Percentiles rank a stretch among this genome's conserved stretches.
phyloP scores from a whole-genome alignment of 306 rosid genomes.

The Mimosa bimucronata region DNA sequence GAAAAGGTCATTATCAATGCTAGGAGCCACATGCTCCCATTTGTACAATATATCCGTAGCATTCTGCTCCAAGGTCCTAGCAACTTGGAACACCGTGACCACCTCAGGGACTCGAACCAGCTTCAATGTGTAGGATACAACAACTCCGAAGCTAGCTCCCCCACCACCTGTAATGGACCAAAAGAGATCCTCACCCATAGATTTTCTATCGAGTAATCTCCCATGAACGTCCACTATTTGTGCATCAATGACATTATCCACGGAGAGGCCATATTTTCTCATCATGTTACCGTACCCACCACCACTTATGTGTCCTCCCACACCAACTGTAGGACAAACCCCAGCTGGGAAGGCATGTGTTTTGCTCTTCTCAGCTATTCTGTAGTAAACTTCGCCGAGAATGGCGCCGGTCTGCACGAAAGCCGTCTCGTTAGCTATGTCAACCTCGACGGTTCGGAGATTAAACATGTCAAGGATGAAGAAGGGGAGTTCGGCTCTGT shows the following conservation, averaged over 20 bases:
- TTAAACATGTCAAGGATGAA: conserved; percentile 64
- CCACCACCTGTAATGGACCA: conserved; percentile 67
- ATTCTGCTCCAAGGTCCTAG: conserved; percentile 47
- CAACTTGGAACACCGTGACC: conserved; percentile 55
- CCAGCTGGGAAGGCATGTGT: conserved; percentile 60
- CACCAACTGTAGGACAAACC: conserved; percentile 58
- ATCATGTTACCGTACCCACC: conserved; percentile 63
- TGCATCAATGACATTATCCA: conserved; percentile 57
- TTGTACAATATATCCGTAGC: conserved; percentile 45
- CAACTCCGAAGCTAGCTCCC: conserved; percentile 58
- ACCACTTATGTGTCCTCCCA: conserved; percentile 63
- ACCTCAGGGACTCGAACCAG: conserved; percentile 53
- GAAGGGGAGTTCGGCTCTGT: conserved; percentile 49
- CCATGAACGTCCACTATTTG: conserved; percentile 51
- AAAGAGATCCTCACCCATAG: conserved; percentile 65
- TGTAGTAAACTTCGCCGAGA: conserved; percentile 59
- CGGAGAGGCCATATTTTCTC: conserved; percentile 59
- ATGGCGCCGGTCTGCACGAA: conserved; percentile 61
- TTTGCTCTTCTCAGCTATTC: conserved; percentile 48
- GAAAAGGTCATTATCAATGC: conserved; percentile 49
- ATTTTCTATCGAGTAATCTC: conserved; percentile 45
- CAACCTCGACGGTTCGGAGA: conserved; percentile 47
- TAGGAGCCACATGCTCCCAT: conserved; percentile 59
- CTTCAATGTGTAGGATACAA: conserved; percentile 49
- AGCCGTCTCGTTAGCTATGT: conserved; percentile 39